These are phyloP conservation scores for Phaeophleospora eucalypticola DNA, from an alignment of 2,329 filamentous ascomycete genomes.

Conservation along the genomic window DNA sequence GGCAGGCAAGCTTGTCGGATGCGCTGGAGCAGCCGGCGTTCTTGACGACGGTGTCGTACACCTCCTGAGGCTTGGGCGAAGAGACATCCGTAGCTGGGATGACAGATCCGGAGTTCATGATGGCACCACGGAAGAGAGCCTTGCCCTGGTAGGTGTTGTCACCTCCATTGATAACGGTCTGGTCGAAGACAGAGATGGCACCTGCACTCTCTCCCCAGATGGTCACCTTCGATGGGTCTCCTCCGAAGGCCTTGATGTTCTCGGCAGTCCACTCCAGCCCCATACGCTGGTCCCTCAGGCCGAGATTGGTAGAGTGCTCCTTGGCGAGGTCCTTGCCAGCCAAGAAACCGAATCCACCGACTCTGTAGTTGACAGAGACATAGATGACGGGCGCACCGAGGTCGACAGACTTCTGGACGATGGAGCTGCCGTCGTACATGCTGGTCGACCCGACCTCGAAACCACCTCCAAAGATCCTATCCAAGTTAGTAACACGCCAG, in stretches of 20 bases:
- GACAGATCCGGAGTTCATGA: slow-evolving; percentile 70
- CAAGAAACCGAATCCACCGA: slow-evolving; percentile 34
- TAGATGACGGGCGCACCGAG: slow-evolving; percentile 51
- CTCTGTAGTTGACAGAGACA: slow-evolving; percentile 19
- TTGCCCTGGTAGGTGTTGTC: slow-evolving; percentile 69
- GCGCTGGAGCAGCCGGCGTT: slow-evolving; percentile 22
- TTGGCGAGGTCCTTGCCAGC: slow-evolving; percentile 29
- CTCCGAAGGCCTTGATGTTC: slow-evolving; percentile 45
- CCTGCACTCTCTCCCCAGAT: slow-evolving; percentile 30
- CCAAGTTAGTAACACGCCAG: neutral
- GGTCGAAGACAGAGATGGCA: slow-evolving; percentile 67
- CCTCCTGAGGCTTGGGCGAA: slow-evolving; percentile 3
- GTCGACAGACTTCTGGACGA: slow-evolving; percentile 39
- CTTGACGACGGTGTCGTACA: slow-evolving; percentile 7
- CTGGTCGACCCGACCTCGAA: slow-evolving; percentile 40
- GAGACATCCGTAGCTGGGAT: slow-evolving; percentile 49
- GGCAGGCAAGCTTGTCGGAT: slow-evolving; percentile 4
- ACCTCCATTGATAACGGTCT: slow-evolving; percentile 63
- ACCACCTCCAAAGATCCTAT: slow-evolving; percentile 42
- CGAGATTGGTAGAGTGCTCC: slow-evolving; percentile 33
- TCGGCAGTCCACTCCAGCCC: slow-evolving; percentile 25
- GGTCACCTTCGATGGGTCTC: slow-evolving; percentile 25
- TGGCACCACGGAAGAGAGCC: slow-evolving; percentile 68
- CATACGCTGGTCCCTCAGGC: slow-evolving; percentile 28
- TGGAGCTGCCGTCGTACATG: slow-evolving; percentile 39